These are phyloP conservation scores for Cucurbita maxima DNA, from an alignment of 306 rosid genomes.

Conservation along the genomic window DNA sequence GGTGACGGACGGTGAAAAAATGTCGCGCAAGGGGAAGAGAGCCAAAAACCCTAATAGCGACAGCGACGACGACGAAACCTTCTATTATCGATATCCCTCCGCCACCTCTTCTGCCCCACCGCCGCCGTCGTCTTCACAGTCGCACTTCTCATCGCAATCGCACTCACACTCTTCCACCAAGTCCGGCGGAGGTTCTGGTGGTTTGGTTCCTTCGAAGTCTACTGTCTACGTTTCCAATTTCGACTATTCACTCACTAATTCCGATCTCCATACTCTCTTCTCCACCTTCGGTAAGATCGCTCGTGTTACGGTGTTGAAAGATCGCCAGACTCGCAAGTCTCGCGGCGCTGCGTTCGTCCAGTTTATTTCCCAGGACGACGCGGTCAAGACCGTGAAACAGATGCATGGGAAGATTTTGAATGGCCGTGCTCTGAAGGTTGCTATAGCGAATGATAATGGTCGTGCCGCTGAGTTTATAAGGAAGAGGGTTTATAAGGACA, in stretches of 20 bases:
- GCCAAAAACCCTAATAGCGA: constrained; percentile 9
- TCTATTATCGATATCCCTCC: constrained; percentile 58
- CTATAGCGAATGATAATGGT: constrained; percentile 83
- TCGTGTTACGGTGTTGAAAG: constrained; percentile 77
- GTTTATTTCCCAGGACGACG: constrained; percentile 62
- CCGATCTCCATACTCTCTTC: constrained; percentile 85
- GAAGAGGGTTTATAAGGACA: constrained; percentile 57
- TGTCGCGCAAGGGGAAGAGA: constrained; percentile 17
- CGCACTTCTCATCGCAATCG: background rate
- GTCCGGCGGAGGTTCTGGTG: constrained; percentile 15
- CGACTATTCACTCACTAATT: constrained; percentile 73
- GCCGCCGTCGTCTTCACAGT: background rate
- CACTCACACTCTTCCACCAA: background rate
- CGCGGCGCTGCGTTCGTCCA: constrained; percentile 84
- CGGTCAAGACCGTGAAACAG: constrained; percentile 24
- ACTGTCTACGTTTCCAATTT: constrained; percentile 70
- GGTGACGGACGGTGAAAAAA: background rate
- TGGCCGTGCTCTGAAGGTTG: constrained; percentile 48
- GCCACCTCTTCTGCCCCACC: constrained; percentile 14
- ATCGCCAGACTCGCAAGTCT: constrained; percentile 68
- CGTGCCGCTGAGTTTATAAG: constrained; percentile 69
- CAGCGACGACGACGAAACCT: constrained; percentile 59
- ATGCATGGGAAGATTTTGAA: constrained; percentile 61
- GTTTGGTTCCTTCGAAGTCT: constrained; percentile 76
- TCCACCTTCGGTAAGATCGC: constrained; percentile 72